phyloP scores from a whole-genome alignment of 31 red algal genomes.

The Odonthalia washingtoniensis region DNA sequence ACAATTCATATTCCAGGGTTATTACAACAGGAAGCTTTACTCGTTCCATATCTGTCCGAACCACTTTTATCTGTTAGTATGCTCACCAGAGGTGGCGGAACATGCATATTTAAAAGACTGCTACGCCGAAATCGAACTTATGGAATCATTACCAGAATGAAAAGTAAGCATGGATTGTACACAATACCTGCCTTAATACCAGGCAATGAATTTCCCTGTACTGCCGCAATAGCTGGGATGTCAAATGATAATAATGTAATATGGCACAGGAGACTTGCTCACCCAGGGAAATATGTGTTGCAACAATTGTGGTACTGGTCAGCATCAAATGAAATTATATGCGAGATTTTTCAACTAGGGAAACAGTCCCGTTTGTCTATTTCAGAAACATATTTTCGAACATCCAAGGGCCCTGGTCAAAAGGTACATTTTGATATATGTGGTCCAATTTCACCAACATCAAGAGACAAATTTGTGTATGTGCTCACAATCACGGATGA shows the following conservation, averaged over 20 bases:
- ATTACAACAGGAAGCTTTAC: not conserved
- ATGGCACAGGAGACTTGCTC: not conserved
- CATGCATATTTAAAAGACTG: not conserved
- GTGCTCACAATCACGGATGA: not conserved
- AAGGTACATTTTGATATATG: constrained; percentile 3
- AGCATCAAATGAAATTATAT: not conserved
- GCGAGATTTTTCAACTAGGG: not conserved
- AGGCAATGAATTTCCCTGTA: not conserved
- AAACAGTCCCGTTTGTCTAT: not conserved
- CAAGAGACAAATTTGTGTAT: not conserved
- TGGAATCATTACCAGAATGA: not conserved
- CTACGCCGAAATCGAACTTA: not conserved
- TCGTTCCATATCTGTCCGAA: not conserved
- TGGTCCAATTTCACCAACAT: not conserved
- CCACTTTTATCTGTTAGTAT: not conserved
- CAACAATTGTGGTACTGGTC: not conserved
- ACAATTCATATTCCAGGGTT: not conserved
- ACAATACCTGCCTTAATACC: not conserved
- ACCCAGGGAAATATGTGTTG: not conserved
- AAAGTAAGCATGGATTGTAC: not conserved
- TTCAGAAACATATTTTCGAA: not conserved
- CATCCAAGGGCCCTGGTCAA: not conserved
- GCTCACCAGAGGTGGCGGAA: not conserved
- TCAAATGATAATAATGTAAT: not conserved
- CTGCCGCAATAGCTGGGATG: not conserved